Conservation (phyloP, 495 filamentous ascomycete genomes). For the Xylaria scruposa region DNA sequence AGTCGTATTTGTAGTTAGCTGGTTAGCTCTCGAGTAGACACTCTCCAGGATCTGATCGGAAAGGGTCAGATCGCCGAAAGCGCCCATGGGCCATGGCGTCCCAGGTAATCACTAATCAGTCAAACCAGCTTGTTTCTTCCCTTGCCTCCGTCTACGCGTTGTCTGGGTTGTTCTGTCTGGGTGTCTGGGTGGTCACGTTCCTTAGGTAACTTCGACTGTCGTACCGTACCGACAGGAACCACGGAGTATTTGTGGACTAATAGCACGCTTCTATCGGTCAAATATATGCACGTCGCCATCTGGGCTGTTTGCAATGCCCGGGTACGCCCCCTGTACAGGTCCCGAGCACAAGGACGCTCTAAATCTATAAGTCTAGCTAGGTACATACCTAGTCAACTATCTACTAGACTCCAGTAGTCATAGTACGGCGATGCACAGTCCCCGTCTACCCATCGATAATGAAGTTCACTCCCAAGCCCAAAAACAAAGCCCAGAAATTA, state of each 20-base stretch:
- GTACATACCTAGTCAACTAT: not conserved
- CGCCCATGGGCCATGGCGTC: not conserved
- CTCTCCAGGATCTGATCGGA: constrained; percentile 14
- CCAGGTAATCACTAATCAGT: constrained; percentile 16
- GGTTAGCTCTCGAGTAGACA: not conserved
- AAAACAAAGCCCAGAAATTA: not conserved
- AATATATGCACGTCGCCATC: constrained; percentile 8
- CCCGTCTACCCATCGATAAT: not conserved
- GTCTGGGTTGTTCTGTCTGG: too few relatives aligned
- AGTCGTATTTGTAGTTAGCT: constrained; percentile 13
- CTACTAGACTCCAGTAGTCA: not conserved
- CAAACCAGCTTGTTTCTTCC: not conserved
- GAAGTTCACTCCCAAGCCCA: not conserved
- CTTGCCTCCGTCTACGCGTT: not conserved
- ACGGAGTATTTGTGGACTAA: not conserved
- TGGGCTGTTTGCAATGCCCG: not conserved
- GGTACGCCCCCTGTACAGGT: not conserved
- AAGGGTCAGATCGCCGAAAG: constrained; percentile 20
- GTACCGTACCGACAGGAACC: constrained; percentile 7
- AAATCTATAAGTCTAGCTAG: not conserved
- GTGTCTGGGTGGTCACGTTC: constrained; percentile 10
- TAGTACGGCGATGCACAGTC: not conserved
- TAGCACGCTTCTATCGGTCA: constrained; percentile 5
- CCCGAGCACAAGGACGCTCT: not conserved
- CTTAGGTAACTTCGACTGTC: not conserved